phyloP scores from a whole-genome alignment of 768 basidiomycete genomes.

The Mrakia hoshinonis region DNA sequence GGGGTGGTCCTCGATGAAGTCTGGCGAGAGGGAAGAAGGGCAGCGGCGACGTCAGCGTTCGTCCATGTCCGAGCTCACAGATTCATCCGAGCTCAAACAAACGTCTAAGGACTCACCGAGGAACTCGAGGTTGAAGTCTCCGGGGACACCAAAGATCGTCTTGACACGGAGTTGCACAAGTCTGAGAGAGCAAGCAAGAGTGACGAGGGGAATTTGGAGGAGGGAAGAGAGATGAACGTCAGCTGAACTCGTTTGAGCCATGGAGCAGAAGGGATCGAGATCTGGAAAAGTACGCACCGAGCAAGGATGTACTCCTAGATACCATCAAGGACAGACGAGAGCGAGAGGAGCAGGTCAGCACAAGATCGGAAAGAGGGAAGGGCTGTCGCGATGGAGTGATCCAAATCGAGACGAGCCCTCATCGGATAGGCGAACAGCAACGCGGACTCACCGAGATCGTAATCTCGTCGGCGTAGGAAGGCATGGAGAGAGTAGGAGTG shows the following conservation, averaged over 20 bases:
- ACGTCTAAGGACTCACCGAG: constrained; percentile 44
- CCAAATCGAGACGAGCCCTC: too few relatives aligned
- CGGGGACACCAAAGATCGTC: constrained; percentile 50
- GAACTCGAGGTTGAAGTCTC: constrained; percentile 64
- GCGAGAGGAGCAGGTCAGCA: background rate
- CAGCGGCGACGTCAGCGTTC: background rate
- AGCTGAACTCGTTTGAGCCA: background rate
- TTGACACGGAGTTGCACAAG: constrained; percentile 24
- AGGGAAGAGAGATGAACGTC: background rate
- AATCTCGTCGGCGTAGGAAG: constrained; percentile 3
- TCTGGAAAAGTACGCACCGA: background rate
- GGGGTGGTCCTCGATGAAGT: constrained; percentile 67
- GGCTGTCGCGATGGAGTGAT: too few relatives aligned
- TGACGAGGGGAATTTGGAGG: background rate
- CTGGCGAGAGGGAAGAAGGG: background rate
- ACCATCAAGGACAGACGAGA: background rate
- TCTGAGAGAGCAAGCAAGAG: background rate
- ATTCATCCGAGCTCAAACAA: too few relatives aligned
- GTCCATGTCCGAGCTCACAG: background rate
- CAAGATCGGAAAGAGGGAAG: too few relatives aligned
- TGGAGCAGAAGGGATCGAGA: background rate
- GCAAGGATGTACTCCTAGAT: constrained; percentile 23
- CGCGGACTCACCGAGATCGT: constrained; percentile 12
- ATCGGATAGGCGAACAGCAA: background rate
- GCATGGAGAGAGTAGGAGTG: background rate